These are phyloP conservation scores for Lachancea waltii DNA, from an alignment of 805 yeast genomes.

Conservation along the genomic window DNA sequence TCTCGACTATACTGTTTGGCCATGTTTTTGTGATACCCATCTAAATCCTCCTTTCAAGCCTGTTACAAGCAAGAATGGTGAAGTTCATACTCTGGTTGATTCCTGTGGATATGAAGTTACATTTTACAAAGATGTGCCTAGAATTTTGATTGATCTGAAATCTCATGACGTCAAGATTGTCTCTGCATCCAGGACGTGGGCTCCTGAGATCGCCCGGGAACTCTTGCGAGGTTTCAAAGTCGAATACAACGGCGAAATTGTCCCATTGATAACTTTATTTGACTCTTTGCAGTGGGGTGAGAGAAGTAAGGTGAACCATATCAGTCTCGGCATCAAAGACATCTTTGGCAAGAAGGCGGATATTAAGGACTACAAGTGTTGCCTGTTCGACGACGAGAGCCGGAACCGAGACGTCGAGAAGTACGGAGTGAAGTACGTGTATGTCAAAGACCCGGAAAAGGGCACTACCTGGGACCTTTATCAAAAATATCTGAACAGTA, in stretches of 20 bases:
- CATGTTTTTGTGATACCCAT: slow-evolving; percentile 34
- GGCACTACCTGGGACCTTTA: slow-evolving; percentile 56
- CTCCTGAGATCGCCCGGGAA: slow-evolving; percentile 70
- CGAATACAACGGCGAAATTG: slow-evolving; percentile 34
- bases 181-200: slow-evolving; percentile 74
- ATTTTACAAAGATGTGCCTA: slow-evolving; percentile 63
- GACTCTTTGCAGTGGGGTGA: slow-evolving; percentile 66
- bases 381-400: slow-evolving; percentile 71
- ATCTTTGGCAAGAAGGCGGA: slow-evolving; percentile 42
- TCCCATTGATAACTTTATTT: slow-evolving; percentile 35
- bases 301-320: slow-evolving; percentile 48
- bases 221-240: slow-evolving; percentile 49
- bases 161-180: slow-evolving; percentile 45
- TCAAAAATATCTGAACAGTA: slow-evolving; percentile 33
- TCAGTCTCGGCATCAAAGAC: slow-evolving; percentile 49
- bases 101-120: slow-evolving; percentile 46
- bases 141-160: slow-evolving; percentile 48
- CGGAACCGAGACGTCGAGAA: slow-evolving; percentile 70
- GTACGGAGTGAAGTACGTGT: slow-evolving; percentile 64
- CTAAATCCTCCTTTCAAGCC: slow-evolving; percentile 31
- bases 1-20: slow-evolving; percentile 35
- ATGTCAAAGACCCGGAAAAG: slow-evolving; percentile 47
- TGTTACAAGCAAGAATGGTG: slow-evolving; percentile 22
- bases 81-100: slow-evolving; percentile 28
- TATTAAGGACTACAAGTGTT: slow-evolving; percentile 38